Evolutionary conservation across 441 rosid species (phyloP).

Genomic region (Flueggea neowawraea): DNA sequence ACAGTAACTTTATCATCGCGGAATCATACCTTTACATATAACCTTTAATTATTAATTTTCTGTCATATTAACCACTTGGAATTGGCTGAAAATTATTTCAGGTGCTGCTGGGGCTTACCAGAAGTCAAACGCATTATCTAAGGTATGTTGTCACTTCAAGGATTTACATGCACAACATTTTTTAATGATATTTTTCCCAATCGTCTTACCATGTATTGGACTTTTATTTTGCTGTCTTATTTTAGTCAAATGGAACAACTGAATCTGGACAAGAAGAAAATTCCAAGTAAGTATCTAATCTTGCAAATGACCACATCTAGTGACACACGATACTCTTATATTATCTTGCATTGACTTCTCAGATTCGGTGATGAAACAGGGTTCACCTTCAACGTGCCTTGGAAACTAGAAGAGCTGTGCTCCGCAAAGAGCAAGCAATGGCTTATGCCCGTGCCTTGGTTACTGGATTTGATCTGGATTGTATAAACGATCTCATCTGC

Average conservation of each 20-base stretch:
- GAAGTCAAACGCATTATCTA: conserved; percentile 36
- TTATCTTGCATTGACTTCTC: conserved; percentile 17
- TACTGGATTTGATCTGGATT: conserved; percentile 76
- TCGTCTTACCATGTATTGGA: background rate
- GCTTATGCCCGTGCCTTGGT: conserved; percentile 95
- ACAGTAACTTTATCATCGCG: background rate
- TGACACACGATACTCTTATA: conserved; percentile 5
- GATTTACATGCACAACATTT: too few relatives aligned
- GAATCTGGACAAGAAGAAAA: conserved; percentile 58
- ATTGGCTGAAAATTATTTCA: conserved; percentile 36
- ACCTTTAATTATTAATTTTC: background rate
- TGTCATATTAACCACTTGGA: background rate
- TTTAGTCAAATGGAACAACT: conserved; percentile 44
- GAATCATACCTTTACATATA: too few relatives aligned
- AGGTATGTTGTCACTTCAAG: conserved; percentile 24
- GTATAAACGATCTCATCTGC: conserved; percentile 66
- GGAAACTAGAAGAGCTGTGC: conserved; percentile 74
- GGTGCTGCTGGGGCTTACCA: conserved; percentile 36
- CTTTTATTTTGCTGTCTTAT: conserved; percentile 19
- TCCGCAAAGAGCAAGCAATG: conserved; percentile 97
- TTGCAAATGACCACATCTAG: conserved; percentile 6
- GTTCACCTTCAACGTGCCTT: conserved; percentile 82
- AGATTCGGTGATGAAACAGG: conserved; percentile 42
- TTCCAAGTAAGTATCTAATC: conserved; percentile 57
- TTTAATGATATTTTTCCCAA: too few relatives aligned